Base-by-base conservation (phyloP, 2,329 filamentous ascomycete genomes). In the Phaeosphaeria sp. region DNA sequence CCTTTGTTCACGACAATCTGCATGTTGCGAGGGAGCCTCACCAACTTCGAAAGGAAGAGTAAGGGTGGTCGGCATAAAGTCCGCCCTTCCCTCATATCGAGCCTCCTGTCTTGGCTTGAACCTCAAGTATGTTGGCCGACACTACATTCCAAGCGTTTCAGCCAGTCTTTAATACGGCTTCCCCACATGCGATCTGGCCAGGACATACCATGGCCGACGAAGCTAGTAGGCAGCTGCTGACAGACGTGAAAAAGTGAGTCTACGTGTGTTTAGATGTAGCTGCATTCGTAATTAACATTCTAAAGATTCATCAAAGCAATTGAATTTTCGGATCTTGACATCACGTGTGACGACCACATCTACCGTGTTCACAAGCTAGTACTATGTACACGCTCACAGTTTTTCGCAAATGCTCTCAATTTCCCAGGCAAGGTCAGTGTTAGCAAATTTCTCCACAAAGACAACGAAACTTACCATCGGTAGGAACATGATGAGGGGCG, bases 401-500 rank as follows among this genome's bases (percentile, higher is more conserved):
- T 61, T 52, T 65, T 66, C 36, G 49, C 48, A 11, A 49, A 46
- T 11, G 58, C 62, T 20, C 21, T 57, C 1, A 55, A 43, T 0
- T 61, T 63, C 44, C 54, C 48, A 17, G 62, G 58, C 21, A 46
- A 60, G 56, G 59, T 56, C 41, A 21, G 46, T 46, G 25, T 15
- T 44, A 18, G 9, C 13, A 5, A n/a, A 41, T 50, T 39, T n/a
- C 6, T 39, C 3, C 7, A 21, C 21, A 11, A 9, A 15, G 7
- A 10, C 9, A 46, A 23, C 43, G 18, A 13, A 20, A 25, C 13
- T 25, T 4, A 25, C 11, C 30, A 21, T 21, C 1, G 30, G 6
- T 5, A 64, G 59, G 61, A 63, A 54, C 50, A 55, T 1, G 25
- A 41, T 6, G 56, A 62, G 17, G 47, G 27, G 21, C 58, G 25